Evolutionary conservation across 2,329 filamentous ascomycete genomes (phyloP), one percentile per base, ranked within the genome.

Genomic region (Monascus ruber): DNA sequence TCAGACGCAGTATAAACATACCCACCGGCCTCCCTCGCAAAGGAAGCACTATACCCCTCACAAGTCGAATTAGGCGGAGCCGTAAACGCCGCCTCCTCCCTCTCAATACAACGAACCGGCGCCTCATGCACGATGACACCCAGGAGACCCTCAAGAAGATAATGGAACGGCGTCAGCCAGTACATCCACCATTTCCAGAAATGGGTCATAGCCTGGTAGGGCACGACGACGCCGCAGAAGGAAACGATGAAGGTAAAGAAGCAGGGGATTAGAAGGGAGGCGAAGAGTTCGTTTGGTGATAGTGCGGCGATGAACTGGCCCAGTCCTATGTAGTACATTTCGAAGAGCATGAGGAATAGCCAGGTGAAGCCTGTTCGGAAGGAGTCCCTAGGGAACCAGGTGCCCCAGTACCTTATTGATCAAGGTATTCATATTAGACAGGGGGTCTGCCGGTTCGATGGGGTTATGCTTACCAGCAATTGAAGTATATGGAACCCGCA

Each of bases 141-240:
- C 1, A 85, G 63, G 38, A 81, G 70, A 0, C 69, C 77, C 49
- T 80, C 76, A 2, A 85, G 60, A 0, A 83, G 67, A 48, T 84
- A 84, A 44, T 75, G 72, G 58, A 82, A 82, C 0, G 81, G 81
- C 0, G 78, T 77, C 24, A 83, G 65, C 59, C 73, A 76, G 56
- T 83, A 83, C 74, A 80, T 76, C 72, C 72, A 77, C 5, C 59
- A 60, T 9, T 69, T 64, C 83, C 83, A 87, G 59, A 86, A 86
- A 0, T 58, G 49, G 6, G 77, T 73, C 24, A 87, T 69, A 25
- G 71, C 69, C 0, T 51, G 50, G 46, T 80, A 84, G 0, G 82
- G 81, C 0, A 86, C 82, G 4, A 85, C 66, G 1, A 87, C 80
- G 45, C 83, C 83, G 49, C 81, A 86, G 65, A 88, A 87, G 1